phyloP scores from a whole-genome alignment of 345 rosid species.

The Aquilaria yunnanensis region DNA sequence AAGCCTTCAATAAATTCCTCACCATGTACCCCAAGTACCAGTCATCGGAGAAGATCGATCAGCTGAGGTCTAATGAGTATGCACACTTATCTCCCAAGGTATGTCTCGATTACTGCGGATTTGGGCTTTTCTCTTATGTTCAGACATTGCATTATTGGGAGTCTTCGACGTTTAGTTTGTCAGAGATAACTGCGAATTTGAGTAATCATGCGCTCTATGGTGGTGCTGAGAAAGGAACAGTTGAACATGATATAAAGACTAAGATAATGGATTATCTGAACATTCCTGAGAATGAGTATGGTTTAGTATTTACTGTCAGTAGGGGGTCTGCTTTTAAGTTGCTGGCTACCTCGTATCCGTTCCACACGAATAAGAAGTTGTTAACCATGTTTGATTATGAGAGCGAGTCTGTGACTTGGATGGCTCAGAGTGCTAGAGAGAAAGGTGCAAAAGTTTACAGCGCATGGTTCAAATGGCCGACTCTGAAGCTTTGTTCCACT shows the following conservation, averaged over 20 bases:
- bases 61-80: constrained; percentile 72
- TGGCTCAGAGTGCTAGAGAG: constrained; percentile 94
- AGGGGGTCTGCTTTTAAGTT: constrained; percentile 98
- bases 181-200: constrained; percentile 92
- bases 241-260: constrained; percentile 82
- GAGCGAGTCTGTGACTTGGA: constrained; percentile 96
- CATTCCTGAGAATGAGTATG: constrained; percentile 94
- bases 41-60: constrained; percentile 82
- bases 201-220: constrained; percentile 92
- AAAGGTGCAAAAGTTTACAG: constrained; percentile 87
- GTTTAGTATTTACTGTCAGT: constrained; percentile 98
- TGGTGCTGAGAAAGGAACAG: constrained; percentile 87
- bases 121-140: constrained; percentile 86
- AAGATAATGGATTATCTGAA: constrained; percentile 96
- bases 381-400: constrained; percentile 98
- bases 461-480: constrained; percentile 99
- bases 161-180: constrained; percentile 91
- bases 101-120: constrained; percentile 98
- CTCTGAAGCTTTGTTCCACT: constrained; percentile 90
- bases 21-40: constrained; percentile 86
- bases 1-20: constrained; percentile 64
- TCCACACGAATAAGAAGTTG: constrained; percentile 88
- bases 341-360: constrained; percentile 94
- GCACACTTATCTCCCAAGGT: constrained; percentile 83
- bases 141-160: constrained; percentile 96